phyloP scores from a whole-genome alignment of 2,329 filamentous ascomycete genomes.

The Lanzia echinophila region DNA sequence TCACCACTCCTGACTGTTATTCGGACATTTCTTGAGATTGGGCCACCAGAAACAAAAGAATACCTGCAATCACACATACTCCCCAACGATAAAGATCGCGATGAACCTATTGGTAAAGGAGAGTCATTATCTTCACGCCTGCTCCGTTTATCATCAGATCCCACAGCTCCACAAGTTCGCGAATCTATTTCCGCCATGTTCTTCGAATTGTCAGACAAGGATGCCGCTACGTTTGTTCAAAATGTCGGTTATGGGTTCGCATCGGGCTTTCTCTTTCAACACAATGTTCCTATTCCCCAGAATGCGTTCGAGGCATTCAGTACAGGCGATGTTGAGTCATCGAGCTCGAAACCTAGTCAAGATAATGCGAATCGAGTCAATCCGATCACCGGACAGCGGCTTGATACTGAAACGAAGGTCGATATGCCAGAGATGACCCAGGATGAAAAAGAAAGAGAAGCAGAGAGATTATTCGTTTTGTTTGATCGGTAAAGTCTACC shows the following conservation, averaged over 20 bases:
- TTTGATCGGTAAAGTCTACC: slow-evolving; percentile 27
- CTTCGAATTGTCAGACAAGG: slow-evolving; percentile 79
- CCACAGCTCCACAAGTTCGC: slow-evolving; percentile 63
- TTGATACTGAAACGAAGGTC: slow-evolving; percentile 30
- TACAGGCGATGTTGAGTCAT: slow-evolving; percentile 14
- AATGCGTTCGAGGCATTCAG: slow-evolving; percentile 52
- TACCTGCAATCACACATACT: slow-evolving; percentile 63
- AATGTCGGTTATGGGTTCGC: slow-evolving; percentile 96
- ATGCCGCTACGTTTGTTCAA: slow-evolving; percentile 72
- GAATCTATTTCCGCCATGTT: slow-evolving; percentile 71
- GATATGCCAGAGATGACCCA: slow-evolving; percentile 70
- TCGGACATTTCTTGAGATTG: slow-evolving; percentile 62
- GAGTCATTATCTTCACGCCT: slow-evolving; percentile 69
- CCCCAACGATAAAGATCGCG: slow-evolving; percentile 69
- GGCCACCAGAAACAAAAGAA: slow-evolving; percentile 54
- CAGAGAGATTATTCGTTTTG: slow-evolving; percentile 29
- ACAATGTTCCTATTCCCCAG: slow-evolving; percentile 71
- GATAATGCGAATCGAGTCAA: slow-evolving; percentile 22
- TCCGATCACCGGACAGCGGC: slow-evolving; percentile 27
- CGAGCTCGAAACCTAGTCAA: slow-evolving; percentile 22
- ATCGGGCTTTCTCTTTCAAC: slow-evolving; percentile 79
- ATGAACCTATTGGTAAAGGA: slow-evolving; percentile 68
- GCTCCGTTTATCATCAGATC: slow-evolving; percentile 69
- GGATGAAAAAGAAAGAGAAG: slow-evolving; percentile 83
- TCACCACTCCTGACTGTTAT: slow-evolving; percentile 71